These are phyloP conservation scores for Rhodomyrtus psidioides DNA, from an alignment of 441 rosid species.

Conservation along the genomic window DNA sequence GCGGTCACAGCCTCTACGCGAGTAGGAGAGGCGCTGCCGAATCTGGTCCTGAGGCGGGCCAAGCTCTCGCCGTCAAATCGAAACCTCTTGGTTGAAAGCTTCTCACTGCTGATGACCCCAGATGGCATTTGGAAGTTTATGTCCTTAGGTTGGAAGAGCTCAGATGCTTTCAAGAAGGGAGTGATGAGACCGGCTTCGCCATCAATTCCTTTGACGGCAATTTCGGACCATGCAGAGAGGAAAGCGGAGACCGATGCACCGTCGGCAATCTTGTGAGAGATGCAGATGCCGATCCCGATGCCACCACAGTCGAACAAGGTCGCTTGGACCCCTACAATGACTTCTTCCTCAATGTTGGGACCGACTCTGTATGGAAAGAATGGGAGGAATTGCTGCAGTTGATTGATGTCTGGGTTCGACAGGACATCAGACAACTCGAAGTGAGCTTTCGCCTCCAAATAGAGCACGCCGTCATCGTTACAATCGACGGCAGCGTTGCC, in stretches of 20 bases:
- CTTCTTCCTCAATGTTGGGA: neutral
- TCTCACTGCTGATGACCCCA: neutral
- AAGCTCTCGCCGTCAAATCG: neutral
- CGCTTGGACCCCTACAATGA: constrained; percentile 2
- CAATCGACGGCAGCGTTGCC: neutral
- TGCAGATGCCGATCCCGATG: neutral
- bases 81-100: neutral
- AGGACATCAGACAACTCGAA: neutral
- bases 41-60: neutral
- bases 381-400: constrained; percentile 14
- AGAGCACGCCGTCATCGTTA: neutral
- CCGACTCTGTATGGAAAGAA: neutral
- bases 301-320: constrained; percentile 4
- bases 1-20: neutral
- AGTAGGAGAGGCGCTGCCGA: neutral
- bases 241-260: neutral
- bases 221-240: constrained; percentile 3
- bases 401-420: neutral
- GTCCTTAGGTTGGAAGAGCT: neutral
- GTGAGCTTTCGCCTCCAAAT: neutral
- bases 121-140: neutral
- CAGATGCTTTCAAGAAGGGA: neutral
- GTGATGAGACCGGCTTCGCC: neutral
- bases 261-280: constrained; percentile 13
- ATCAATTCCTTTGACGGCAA: neutral